Percentiles rank a stretch among this genome's conserved stretches.
Evolutionary conservation across 106 monocot species (phyloP).

Genomic region (Acorus gramineus): DNA sequence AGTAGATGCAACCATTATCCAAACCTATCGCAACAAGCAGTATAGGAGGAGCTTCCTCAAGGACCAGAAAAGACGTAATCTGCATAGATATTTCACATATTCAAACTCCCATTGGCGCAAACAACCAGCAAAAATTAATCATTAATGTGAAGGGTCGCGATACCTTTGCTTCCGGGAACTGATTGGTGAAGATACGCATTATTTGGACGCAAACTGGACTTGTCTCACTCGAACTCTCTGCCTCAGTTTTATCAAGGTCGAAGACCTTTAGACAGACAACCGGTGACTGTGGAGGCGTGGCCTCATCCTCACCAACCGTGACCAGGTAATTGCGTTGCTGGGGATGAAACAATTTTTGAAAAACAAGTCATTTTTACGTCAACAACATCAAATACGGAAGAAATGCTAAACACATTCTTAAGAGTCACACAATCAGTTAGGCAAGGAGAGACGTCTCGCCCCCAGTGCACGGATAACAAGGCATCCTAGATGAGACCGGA

Average conservation of each 20-base stretch:
- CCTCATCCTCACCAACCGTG: slow-evolving; percentile 91
- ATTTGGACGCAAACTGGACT: slow-evolving; percentile 83
- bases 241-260: slow-evolving; percentile 89
- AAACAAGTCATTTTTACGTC: too few relatives aligned
- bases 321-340: slow-evolving; percentile 92
- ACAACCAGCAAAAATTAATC: too few relatives aligned
- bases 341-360: neutral
- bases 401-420: too few relatives aligned
- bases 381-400: too few relatives aligned
- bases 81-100: slow-evolving; percentile 16
- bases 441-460: too few relatives aligned
- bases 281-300: slow-evolving; percentile 48
- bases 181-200: slow-evolving; percentile 74
- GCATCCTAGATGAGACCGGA: too few relatives aligned
- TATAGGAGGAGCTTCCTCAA: slow-evolving; percentile 93
- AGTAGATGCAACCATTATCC: slow-evolving; percentile 84
- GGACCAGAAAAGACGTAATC: slow-evolving; percentile 91
- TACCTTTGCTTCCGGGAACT: slow-evolving; percentile 87
- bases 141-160: too few relatives aligned
- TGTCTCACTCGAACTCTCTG: slow-evolving; percentile 76
- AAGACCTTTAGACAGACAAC: slow-evolving; percentile 77
- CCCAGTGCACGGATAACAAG: too few relatives aligned
- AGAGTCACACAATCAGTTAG: too few relatives aligned
- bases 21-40: slow-evolving; percentile 70
- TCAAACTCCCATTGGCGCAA: too few relatives aligned